Conservation (phyloP, 108 stramenopile species). For the Nitzschia inconspicua region DNA sequence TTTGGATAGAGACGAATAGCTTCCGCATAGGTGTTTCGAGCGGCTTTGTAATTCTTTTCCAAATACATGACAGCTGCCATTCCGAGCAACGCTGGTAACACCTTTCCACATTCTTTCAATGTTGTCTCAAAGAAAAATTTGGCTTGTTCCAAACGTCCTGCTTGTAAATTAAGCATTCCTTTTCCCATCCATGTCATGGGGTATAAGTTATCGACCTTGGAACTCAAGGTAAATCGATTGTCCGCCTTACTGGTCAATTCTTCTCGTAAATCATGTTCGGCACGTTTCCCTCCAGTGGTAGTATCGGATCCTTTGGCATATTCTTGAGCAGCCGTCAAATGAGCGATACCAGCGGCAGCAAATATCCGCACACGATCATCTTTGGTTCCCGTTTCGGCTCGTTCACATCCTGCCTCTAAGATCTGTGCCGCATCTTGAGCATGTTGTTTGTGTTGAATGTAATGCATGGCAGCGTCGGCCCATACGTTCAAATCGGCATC, state of each 20-base stretch:
- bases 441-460: constrained; percentile 53
- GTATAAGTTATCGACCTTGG: constrained; percentile 70
- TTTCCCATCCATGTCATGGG: constrained; percentile 88
- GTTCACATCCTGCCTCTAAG: constrained; percentile 61
- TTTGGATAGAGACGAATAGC: constrained; percentile 62
- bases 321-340: constrained; percentile 50
- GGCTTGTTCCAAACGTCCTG: constrained; percentile 63
- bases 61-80: constrained; percentile 71
- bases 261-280: constrained; percentile 34
- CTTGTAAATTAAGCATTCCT: constrained; percentile 67
- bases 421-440: constrained; percentile 54
- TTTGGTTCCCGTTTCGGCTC: constrained; percentile 35
- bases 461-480: constrained; percentile 66
- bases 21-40: constrained; percentile 59
- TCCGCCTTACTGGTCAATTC: constrained; percentile 65
- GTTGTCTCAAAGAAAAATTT: constrained; percentile 81
- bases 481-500: constrained; percentile 49
- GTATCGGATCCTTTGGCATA: constrained; percentile 7
- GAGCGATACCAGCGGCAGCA: constrained; percentile 76
- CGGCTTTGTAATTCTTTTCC: constrained; percentile 59
- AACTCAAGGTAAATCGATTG: constrained; percentile 61
- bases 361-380: constrained; percentile 55
- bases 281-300: constrained; percentile 7
- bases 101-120: constrained; percentile 61
- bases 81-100: constrained; percentile 81